Evolutionary conservation across 306 rosid species (phyloP), one percentile per base, ranked within the genome.

Genomic region (Mimosa pudica): DNA sequence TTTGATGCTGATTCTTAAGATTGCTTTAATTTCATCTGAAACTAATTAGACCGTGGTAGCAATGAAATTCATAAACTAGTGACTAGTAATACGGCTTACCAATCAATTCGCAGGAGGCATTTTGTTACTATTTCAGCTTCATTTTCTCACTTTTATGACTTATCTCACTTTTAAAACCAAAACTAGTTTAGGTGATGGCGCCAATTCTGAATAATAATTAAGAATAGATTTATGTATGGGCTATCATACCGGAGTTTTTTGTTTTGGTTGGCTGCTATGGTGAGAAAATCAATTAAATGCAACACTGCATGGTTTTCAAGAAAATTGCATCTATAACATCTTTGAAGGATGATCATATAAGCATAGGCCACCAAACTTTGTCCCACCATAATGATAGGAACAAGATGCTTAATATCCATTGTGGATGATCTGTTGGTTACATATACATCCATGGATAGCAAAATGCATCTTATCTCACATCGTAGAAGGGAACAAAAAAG

Each of bases 281-380:
- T 62, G 41, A 0, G 17, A 11, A 32, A 32, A 62, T 74, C 70
- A 64, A 74, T 80, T 77, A 78, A 82, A 83, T 78, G 70, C 54
- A n/a, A 32, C 20, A 83, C 79, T 83, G 71, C 74, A 78, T 55
- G 74, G 67, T 70, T 86, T 83, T 83, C 89, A 77, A 77, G 89
- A 83, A 81, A 82, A 74, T 42, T 51, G 74, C 83, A 81, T 79
- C 24, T 20, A 70, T 49, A 75, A 74, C 81, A 77, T 62, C 77
- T 44, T 44, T 65, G 17, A 77, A 83, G 77, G 66, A 78, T 70
- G 79, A 69, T 20, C 30, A 24, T 71, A 63, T 20, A 71, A 10
- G 60, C 74, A 74, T 64, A 48, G 63, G 63, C 48, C 57, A 24
- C 36, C 73, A 64, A 57, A 81, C 32, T 67, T 54, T 77, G 68